Percentiles rank a stretch among this genome's conserved stretches.
These are phyloP conservation scores for Taxawa tesnikishii DNA, from an alignment of 2,329 filamentous ascomycete species.

Conservation along the genomic window DNA sequence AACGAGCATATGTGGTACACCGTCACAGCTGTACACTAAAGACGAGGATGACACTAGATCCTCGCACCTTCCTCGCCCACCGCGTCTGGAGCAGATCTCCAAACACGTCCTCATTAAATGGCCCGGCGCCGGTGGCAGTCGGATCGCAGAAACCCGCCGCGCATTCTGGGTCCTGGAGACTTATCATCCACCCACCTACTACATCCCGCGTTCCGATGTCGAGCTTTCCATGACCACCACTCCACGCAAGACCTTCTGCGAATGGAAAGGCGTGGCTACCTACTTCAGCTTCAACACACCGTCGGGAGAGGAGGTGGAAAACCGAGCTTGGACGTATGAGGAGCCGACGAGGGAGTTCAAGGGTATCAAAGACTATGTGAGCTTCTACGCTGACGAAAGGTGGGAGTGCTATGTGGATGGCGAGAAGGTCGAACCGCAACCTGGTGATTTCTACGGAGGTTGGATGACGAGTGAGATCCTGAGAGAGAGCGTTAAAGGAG, in stretches of 20 bases:
- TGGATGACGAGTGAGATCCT: slow-evolving; percentile 51
- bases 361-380: slow-evolving; percentile 42
- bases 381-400: slow-evolving; percentile 45
- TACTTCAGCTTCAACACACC: slow-evolving; percentile 41
- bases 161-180: slow-evolving; percentile 53
- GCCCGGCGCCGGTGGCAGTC: slow-evolving; percentile 36
- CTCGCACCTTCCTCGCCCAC: slow-evolving; percentile 29
- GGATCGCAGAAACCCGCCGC: slow-evolving; percentile 46
- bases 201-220: slow-evolving; percentile 41
- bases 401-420: slow-evolving; percentile 53
- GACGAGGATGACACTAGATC: not conserved
- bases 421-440: slow-evolving; percentile 45
- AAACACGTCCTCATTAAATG: slow-evolving; percentile 36
- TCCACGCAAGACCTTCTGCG: slow-evolving; percentile 38
- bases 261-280: slow-evolving; percentile 50
- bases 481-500: slow-evolving; percentile 35
- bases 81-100: slow-evolving; percentile 27
- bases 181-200: slow-evolving; percentile 52
- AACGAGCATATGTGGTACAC: no score
- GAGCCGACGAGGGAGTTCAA: slow-evolving; percentile 39
- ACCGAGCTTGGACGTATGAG: slow-evolving; percentile 49
- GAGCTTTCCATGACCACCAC: slow-evolving; percentile 35
- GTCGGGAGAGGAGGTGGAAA: slow-evolving; percentile 28
- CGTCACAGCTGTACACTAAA: no score
- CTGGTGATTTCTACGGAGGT: slow-evolving; percentile 52